Evolutionary conservation across 169 alveolate species (phyloP).

Genomic region (Plasmodium gallinaceum): DNA sequence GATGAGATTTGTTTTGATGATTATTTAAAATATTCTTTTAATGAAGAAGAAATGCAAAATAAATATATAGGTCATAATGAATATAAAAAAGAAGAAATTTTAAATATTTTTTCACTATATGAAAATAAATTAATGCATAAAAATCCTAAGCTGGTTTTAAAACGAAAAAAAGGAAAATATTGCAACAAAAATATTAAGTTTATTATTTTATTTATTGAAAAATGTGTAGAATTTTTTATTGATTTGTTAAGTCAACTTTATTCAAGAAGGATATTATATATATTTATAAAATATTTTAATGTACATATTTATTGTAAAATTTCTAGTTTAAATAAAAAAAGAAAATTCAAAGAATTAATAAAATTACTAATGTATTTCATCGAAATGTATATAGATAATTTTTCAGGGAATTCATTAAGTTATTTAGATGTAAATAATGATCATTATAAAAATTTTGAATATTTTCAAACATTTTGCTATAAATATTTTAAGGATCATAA

Average conservation of each 20-base stretch:
- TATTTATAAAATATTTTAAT: conserved; percentile 64
- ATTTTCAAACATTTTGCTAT: conserved; percentile 62
- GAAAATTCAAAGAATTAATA: conserved; percentile 58
- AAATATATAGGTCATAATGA: conserved; percentile 15
- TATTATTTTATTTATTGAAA: conserved; percentile 60
- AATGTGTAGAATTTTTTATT: conserved; percentile 72
- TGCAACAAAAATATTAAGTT: neutral
- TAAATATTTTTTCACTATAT: conserved; percentile 47
- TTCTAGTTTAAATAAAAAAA: conserved; percentile 50
- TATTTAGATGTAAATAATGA: conserved; percentile 66
- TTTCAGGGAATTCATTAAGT: conserved; percentile 67
- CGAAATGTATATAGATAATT: conserved; percentile 74
- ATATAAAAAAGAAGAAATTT: conserved; percentile 59
- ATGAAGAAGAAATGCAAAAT: conserved; percentile 49
- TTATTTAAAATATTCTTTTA: conserved; percentile 42
- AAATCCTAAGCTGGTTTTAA: conserved; percentile 1
- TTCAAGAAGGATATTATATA: conserved; percentile 58
- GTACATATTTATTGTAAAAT: conserved; percentile 71
- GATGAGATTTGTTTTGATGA: conserved; percentile 2
- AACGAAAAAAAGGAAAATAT: neutral
- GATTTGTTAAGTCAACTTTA: conserved; percentile 72
- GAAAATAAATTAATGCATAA: conserved; percentile 31
- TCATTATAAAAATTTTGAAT: conserved; percentile 67
- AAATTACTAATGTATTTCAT: conserved; percentile 43
- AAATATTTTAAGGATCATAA: conserved; percentile 60